Conservation (phyloP, 1,139 yeast genomes). For the Lodderomyces theae region DNA sequence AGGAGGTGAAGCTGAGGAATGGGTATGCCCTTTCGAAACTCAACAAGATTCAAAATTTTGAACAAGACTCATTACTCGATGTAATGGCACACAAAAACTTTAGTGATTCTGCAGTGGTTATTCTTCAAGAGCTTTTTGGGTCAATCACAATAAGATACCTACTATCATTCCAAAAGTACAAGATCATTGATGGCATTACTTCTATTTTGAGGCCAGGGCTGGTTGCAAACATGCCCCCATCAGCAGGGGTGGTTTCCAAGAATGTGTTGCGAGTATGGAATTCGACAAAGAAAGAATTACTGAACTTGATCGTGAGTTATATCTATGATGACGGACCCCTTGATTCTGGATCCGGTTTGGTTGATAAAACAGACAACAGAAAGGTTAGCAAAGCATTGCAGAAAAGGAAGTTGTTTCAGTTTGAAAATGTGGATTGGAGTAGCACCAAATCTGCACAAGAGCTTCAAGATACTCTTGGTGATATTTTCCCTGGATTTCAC, state of each 20-base stretch:
- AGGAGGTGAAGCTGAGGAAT: constrained; percentile 57
- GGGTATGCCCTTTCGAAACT: constrained; percentile 30
- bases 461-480: constrained; percentile 46
- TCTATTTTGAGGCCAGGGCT: constrained; percentile 19
- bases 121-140: constrained; percentile 70
- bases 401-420: constrained; percentile 39
- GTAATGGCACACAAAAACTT: constrained; percentile 26
- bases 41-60: constrained; percentile 30
- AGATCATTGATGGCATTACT: constrained; percentile 60
- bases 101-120: constrained; percentile 52
- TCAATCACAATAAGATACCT: constrained; percentile 61
- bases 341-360: constrained; percentile 2
- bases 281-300: constrained; percentile 55
- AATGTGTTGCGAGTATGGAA: constrained; percentile 50
- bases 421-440: constrained; percentile 42
- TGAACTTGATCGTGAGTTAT: constrained; percentile 55
- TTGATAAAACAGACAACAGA: constrained; percentile 9
- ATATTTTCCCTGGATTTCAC: constrained; percentile 61
- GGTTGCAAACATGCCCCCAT: constrained; percentile 10
- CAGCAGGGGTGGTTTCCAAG: constrained; percentile 4
- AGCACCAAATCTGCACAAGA: constrained; percentile 41
- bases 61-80: constrained; percentile 22
- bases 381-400: constrained; percentile 9
- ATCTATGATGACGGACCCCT: constrained; percentile 29
- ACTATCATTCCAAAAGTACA: constrained; percentile 67